phyloP scores from a whole-genome alignment of 352 stramenopile genomes.

The Globisporangium paroecandrum region DNA sequence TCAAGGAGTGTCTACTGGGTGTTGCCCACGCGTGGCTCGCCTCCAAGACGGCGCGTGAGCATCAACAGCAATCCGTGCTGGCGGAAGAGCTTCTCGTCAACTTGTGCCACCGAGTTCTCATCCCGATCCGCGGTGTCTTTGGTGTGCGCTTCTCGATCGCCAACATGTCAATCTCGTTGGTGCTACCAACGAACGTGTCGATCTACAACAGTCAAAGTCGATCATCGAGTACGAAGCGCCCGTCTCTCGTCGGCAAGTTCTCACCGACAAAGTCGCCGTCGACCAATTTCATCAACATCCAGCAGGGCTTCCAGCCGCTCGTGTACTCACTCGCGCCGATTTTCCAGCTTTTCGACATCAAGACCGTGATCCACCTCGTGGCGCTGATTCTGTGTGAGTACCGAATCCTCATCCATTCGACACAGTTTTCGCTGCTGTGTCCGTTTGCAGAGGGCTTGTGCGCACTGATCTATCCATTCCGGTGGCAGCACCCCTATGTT shows the following conservation, averaged over 20 bases:
- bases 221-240: neutral
- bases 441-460: slow-evolving; percentile 73
- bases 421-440: slow-evolving; percentile 68
- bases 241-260: slow-evolving; percentile 15
- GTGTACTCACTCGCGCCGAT: slow-evolving; percentile 67
- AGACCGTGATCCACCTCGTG: slow-evolving; percentile 65
- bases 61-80: neutral
- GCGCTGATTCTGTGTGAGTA: slow-evolving; percentile 76
- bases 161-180: slow-evolving; percentile 32
- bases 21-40: slow-evolving; percentile 54
- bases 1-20: slow-evolving; percentile 49
- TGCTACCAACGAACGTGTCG: slow-evolving; percentile 51
- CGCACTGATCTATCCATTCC: slow-evolving; percentile 80
- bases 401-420: slow-evolving; percentile 74
- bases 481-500: slow-evolving; percentile 84
- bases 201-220: slow-evolving; percentile 35
- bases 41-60: slow-evolving; percentile 2
- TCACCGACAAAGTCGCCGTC: slow-evolving; percentile 43
- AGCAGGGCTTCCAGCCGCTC: slow-evolving; percentile 57
- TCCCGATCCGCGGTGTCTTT: slow-evolving; percentile 64
- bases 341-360: slow-evolving; percentile 74
- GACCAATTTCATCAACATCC: slow-evolving; percentile 44
- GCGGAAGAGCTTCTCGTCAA: slow-evolving; percentile 39
- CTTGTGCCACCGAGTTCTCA: slow-evolving; percentile 53
- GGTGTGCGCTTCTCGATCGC: slow-evolving; percentile 54